Evolutionary conservation across 768 basidiomycete genomes (phyloP), one percentile per base, ranked within the genome.

Genomic region (Termitomyces eurrhizus): DNA sequence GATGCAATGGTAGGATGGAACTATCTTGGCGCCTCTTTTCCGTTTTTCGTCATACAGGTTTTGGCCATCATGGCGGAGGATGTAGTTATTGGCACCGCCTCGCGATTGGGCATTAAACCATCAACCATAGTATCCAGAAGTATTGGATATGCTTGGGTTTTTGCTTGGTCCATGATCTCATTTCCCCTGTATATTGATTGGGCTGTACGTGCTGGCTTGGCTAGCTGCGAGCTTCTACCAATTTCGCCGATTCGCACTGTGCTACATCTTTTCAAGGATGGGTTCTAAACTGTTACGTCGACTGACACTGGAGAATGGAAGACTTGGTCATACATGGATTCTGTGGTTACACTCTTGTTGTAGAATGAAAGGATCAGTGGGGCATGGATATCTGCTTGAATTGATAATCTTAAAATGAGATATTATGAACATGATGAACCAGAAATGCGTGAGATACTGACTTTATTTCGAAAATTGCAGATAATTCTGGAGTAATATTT

Each of bases 61-160:
- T 16, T 68, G 7, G 74, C 66, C 11, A 72, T 75, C 52, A 70
- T 71, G 5, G 36, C 66, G 36, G 74, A 74, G 61, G 73, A 73
- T 55, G 49, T 45, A 2, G 60, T 72, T 14, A 65, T 74, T 44
- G 56, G 41, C 13, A 26, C 65, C 26, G 67, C 57, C 12, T 56
- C 48, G 5, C 21, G 50, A 45, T 32, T 58, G n/a, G 42, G 36
- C 1, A 32, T 42, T 18, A 21, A 24, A 52, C 33, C 33, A 6
- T n/a, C 49, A 5, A 12, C 14, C 5, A 49, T 26, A 9, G 24
- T 56, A n/a, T 56, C 41, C 42, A 21, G 26, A 6, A 8, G 36
- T 9, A 24, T 60, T 18, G 62, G 62, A 14, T 60, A 56, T 50
- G 32, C 14, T 14, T 63, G 62, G 62, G 56, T 60, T 12, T 52